Evolutionary conservation across 169 alveolate genomes (phyloP), one percentile per base, ranked within the genome.

Genomic region (Blepharisma undulans): DNA sequence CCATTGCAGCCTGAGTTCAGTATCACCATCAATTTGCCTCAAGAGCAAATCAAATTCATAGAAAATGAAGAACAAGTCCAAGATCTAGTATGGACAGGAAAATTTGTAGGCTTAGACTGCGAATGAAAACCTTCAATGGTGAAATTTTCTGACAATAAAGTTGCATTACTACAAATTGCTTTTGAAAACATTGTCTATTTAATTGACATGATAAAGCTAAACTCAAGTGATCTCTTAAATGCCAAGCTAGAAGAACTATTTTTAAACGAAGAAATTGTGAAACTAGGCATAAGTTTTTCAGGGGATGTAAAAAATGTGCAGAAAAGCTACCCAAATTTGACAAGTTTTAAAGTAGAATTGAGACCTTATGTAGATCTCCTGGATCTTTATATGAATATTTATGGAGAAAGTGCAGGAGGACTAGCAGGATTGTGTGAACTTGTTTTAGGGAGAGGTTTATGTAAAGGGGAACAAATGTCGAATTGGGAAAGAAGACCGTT

Each of bases 401-500:
- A 32, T 22, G 78, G 89, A 22, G 29, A 22, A 1, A 82, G 76
- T 10, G 76, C 89, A 10, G 89, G 93, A 88, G 94, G 95, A 88
- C 91, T 97, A 48, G 93, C 94, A 25, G 96, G 95, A 34, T 90
- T 97, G 76, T 93, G 98, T 85, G 89, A 92, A 34, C 79, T 92
- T 78, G 32, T 97, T n/a, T 89, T 97, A 33, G 93, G 93, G 19
- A 92, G 90, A 74, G 78, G 93, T 29, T 90, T 98, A 74, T 95
- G 97, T 76, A 98, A 98, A 93, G 60, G 86, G 72, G 97, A 95
- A 88, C 98, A 97, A 92, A 92, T 94, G 90, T 95, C 98, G 22
- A 97, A 97, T 90, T 98, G 99, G 99, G 97, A 97, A 86, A 91
- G 90, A 90, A 95, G 98, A 77, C 99, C 99, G 22, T 94, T 98